Percentiles rank a stretch among this genome's conserved stretches.
Evolutionary conservation across 2,329 filamentous ascomycete genomes (phyloP).

Genomic region (Macrophomina tecta): DNA sequence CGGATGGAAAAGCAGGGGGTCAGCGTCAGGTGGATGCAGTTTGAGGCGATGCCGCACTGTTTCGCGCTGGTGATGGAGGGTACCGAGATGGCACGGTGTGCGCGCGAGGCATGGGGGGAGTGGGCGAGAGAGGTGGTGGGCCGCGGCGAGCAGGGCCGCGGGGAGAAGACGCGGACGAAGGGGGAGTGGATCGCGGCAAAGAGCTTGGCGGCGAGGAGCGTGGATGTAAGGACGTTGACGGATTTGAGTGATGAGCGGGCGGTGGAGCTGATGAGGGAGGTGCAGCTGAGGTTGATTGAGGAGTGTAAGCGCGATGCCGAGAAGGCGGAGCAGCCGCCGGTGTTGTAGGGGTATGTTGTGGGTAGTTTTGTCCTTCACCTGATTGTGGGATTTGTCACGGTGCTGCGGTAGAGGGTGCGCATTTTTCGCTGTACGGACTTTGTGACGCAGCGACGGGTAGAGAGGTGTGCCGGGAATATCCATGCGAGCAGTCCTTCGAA

Average conservation of each 20-base stretch:
- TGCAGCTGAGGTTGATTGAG: slow-evolving; percentile 9
- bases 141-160: not conserved
- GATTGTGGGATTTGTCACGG: not conserved
- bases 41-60: slow-evolving; percentile 80
- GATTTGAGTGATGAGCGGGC: slow-evolving; percentile 42
- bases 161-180: slow-evolving; percentile 29
- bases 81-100: slow-evolving; percentile 32
- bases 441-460: too few relatives aligned
- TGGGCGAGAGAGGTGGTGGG: not conserved
- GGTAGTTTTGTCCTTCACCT: not conserved
- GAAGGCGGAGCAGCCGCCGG: not conserved
- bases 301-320: not conserved
- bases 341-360: not conserved
- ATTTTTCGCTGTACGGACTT: too few relatives aligned
- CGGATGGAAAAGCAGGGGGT: slow-evolving; percentile 64
- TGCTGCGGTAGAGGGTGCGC: too few relatives aligned
- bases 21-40: slow-evolving; percentile 71
- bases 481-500: not conserved
- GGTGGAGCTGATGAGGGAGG: slow-evolving; percentile 37
- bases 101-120: slow-evolving; percentile 24
- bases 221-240: slow-evolving; percentile 40
- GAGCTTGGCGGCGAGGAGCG: slow-evolving; percentile 35
- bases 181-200: slow-evolving; percentile 41
- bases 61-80: slow-evolving; percentile 55
- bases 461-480: not conserved